Conservation (phyloP, 1,284 basidiomycete species). For the Ganoderma lingzhi region DNA sequence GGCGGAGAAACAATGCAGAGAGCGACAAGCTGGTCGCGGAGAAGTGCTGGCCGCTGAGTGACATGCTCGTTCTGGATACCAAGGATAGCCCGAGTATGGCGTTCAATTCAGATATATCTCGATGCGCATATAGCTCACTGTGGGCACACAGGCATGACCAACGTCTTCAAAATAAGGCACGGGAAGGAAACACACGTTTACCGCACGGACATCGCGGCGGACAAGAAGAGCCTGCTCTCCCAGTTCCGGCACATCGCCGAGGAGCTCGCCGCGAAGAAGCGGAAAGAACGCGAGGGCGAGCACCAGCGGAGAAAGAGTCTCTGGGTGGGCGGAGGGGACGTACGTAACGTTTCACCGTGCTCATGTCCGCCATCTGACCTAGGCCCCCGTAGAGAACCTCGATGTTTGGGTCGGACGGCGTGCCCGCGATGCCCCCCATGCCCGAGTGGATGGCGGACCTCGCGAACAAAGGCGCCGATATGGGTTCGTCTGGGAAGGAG, state of each 20-base stretch:
- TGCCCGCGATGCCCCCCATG: constrained; percentile 50
- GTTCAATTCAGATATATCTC: neutral
- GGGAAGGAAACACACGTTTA: constrained; percentile 96
- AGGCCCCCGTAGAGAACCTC: constrained; percentile 36
- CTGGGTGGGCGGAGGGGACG: constrained; percentile 65
- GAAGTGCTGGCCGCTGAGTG: constrained; percentile 89
- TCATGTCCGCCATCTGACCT: neutral
- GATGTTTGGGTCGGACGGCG: constrained; percentile 33
- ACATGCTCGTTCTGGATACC: constrained; percentile 94
- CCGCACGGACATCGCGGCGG: constrained; percentile 80
- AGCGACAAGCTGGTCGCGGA: constrained; percentile 87
- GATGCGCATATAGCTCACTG: constrained; percentile 6
- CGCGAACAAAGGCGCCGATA: constrained; percentile 59
- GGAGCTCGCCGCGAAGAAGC: constrained; percentile 86
- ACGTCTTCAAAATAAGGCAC: constrained; percentile 95
- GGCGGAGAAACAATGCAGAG: constrained; percentile 54
- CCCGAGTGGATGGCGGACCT: constrained; percentile 79
- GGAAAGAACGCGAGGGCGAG: constrained; percentile 93
- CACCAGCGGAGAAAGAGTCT: constrained; percentile 87
- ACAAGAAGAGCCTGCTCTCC: constrained; percentile 87
- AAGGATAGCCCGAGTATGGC: constrained; percentile 90
- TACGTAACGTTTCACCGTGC: constrained; percentile 43
- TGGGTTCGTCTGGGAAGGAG: constrained; percentile 64
- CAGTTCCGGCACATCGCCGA: constrained; percentile 94
- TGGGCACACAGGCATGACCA: constrained; percentile 75